Evolutionary conservation across 75 land plant genomes (phyloP).

Genomic region (Pinus taeda): DNA sequence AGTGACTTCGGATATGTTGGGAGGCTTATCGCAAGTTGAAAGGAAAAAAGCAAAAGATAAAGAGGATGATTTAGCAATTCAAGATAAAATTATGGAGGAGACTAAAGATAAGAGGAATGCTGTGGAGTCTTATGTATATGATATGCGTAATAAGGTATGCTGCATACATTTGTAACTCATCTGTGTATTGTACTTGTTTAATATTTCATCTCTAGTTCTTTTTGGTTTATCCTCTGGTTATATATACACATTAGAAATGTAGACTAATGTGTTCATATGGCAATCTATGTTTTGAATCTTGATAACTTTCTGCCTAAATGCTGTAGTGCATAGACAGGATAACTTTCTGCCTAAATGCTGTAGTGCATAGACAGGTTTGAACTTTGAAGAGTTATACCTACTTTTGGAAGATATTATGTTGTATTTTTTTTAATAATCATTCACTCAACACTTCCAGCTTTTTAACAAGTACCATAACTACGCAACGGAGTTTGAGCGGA

Average conservation of each 20-base stretch:
- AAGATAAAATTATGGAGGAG: conserved; percentile 94
- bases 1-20: conserved; percentile 49
- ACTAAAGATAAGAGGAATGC: conserved; percentile 98
- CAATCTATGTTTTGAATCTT: not conserved
- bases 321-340: not conserved
- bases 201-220: not conserved
- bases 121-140: conserved; percentile 92
- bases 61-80: conserved; percentile 76
- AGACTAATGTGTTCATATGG: not conserved
- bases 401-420: not conserved
- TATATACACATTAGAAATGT: not conserved
- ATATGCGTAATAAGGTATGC: conserved; percentile 88
- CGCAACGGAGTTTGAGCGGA: conserved; percentile 69
- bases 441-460: conserved; percentile 36
- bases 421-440: not conserved
- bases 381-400: not conserved
- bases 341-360: not conserved
- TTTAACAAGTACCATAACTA: conserved; percentile 72
- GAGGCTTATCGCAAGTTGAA: conserved; percentile 51
- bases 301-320: not conserved
- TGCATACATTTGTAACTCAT: too few species aligned
- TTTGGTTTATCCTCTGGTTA: not conserved
- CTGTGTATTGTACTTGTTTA: too few species aligned
- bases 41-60: conserved; percentile 73
- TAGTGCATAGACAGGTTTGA: not conserved